Conservation (phyloP, 345 rosid species). For the Physaria fendleri region DNA sequence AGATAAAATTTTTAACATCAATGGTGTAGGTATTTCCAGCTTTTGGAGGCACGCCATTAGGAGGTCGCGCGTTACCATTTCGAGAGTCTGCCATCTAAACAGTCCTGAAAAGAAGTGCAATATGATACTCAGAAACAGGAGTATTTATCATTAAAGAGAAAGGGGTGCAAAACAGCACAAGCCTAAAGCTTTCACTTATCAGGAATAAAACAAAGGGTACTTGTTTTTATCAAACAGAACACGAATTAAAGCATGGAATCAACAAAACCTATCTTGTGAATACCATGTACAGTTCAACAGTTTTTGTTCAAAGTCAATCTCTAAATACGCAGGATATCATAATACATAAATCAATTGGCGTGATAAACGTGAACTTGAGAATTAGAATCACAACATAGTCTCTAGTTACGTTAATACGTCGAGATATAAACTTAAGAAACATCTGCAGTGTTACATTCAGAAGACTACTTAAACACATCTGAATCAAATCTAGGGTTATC, state of each 20-base stretch:
- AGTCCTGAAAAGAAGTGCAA: not conserved
- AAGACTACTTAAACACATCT: not conserved
- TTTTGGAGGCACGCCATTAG: slow-evolving; percentile 36
- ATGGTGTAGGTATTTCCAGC: slow-evolving; percentile 45
- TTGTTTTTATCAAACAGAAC: not conserved
- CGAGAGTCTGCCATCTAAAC: slow-evolving; percentile 54
- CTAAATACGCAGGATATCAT: not conserved
- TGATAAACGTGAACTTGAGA: not conserved
- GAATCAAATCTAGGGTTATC: slow-evolving; percentile 18
- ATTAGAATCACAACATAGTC: not conserved
- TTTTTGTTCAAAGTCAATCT: not conserved
- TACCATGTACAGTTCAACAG: not conserved
- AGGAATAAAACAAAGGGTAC: not conserved
- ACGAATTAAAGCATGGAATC: not conserved
- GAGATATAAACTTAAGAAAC: not conserved
- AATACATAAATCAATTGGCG: not conserved
- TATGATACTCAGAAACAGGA: not conserved
- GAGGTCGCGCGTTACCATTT: slow-evolving; percentile 45
- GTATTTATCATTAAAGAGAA: not conserved
- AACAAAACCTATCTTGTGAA: not conserved
- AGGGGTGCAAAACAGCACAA: not conserved
- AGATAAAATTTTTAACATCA: slow-evolving; percentile 47
- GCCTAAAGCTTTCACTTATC: not conserved
- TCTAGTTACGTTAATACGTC: not conserved
- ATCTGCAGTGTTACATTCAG: not conserved